Evolutionary conservation across 2,329 filamentous ascomycete genomes (phyloP).

Genomic region (Pyricularia sp.): DNA sequence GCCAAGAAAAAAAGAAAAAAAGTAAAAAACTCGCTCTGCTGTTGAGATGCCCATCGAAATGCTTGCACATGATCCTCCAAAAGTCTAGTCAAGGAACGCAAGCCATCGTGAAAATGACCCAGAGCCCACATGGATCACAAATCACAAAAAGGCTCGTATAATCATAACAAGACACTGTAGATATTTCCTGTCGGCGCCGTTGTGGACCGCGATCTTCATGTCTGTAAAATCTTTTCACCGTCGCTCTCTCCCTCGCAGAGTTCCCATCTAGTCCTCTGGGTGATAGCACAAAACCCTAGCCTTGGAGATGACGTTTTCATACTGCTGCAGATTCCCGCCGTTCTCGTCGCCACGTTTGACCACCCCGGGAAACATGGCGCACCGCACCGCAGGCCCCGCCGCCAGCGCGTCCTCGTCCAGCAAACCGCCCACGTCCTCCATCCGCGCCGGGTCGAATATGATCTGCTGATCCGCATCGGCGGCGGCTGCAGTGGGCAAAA

Average conservation of each 20-base stretch:
- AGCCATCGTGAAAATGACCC: not conserved
- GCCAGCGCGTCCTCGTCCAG: conserved; percentile 42
- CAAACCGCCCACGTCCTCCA: conserved; percentile 55
- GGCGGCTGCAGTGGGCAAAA: conserved; percentile 37
- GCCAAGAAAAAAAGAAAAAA: not conserved
- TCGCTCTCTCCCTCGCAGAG: not conserved
- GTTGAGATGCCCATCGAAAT: not conserved
- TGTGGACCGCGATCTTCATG: not conserved
- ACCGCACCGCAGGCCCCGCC: conserved; percentile 43
- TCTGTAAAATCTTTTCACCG: too few species aligned
- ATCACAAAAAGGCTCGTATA: not conserved
- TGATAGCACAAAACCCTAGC: conserved; percentile 53
- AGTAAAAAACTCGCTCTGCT: not conserved
- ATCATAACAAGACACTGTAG: not conserved
- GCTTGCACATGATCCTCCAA: not conserved
- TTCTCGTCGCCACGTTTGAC: conserved; percentile 57
- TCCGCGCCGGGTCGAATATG: conserved; percentile 47
- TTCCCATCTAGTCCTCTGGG: not conserved
- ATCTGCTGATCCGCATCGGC: not conserved
- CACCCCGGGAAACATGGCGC: conserved; percentile 55
- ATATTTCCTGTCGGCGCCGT: not conserved
- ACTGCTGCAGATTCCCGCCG: conserved; percentile 45
- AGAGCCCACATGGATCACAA: not conserved
- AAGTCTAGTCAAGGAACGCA: not conserved
- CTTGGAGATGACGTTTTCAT: conserved; percentile 55